A percentile compares a stretch with the other conserved stretches of the same genome.
These are phyloP conservation scores for Cochlearia excelsa DNA, from an alignment of 345 rosid genomes.

Conservation along the genomic window DNA sequence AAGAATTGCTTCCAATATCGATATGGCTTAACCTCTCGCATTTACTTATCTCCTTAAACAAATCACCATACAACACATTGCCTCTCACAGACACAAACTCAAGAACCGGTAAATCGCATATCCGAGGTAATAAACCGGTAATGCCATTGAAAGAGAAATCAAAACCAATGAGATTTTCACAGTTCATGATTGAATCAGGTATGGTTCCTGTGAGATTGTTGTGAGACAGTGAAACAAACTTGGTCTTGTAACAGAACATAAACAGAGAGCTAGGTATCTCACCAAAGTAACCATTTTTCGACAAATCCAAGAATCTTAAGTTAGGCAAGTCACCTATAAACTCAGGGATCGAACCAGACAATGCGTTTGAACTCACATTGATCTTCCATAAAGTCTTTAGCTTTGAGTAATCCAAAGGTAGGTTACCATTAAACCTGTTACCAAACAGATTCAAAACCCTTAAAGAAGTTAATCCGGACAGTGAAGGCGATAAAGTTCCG, in stretches of 20 bases:
- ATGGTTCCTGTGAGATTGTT: conserved; percentile 69
- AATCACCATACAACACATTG: conserved; percentile 64
- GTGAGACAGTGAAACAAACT: conserved; percentile 68
- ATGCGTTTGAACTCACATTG: conserved; percentile 83
- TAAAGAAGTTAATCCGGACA: conserved; percentile 69
- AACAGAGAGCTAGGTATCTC: conserved; percentile 69
- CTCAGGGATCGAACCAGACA: conserved; percentile 85
- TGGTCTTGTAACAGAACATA: conserved; percentile 65
- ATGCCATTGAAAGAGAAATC: conserved; percentile 79
- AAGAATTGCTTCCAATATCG: conserved; percentile 75
- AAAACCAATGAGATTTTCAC: conserved; percentile 69
- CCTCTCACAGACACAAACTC: conserved; percentile 58
- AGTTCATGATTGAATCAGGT: conserved; percentile 66
- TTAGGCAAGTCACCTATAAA: conserved; percentile 76
- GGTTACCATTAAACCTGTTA: conserved; percentile 72
- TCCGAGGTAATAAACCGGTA: conserved; percentile 49
- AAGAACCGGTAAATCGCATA: conserved; percentile 58
- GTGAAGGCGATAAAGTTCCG: conserved; percentile 62
- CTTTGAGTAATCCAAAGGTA: conserved; percentile 66
- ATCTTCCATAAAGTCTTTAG: conserved; percentile 80
- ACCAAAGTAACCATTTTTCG: conserved; percentile 66
- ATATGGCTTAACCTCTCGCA: conserved; percentile 58
- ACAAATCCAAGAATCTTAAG: conserved; percentile 88
- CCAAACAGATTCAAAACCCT: conserved; percentile 87
- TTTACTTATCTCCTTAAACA: conserved; percentile 47